phyloP scores from a whole-genome alignment of 306 rosid genomes.

The Sophora flavescens region DNA sequence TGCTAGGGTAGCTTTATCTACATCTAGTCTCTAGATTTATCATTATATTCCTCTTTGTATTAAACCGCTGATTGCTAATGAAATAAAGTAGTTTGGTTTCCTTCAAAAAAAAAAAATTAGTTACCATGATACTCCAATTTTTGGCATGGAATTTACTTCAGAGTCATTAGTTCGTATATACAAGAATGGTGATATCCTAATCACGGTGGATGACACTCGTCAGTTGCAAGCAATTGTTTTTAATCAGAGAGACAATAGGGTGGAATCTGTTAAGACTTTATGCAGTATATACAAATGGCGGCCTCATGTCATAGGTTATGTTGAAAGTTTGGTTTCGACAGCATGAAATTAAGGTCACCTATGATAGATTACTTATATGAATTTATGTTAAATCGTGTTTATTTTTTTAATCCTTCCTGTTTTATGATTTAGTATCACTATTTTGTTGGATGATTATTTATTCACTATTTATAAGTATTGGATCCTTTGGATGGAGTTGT shows the following conservation, averaged over 20 bases:
- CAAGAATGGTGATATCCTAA: not conserved
- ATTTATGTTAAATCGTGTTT: too few species aligned
- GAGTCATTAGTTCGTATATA: not conserved
- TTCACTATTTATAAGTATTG: too few species aligned
- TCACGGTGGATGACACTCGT: not conserved
- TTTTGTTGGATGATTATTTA: too few species aligned
- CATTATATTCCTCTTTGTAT: too few species aligned
- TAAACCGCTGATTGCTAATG: too few species aligned
- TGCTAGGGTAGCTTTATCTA: too few species aligned
- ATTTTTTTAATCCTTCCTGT: not conserved
- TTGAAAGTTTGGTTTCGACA: not conserved
- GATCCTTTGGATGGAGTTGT: too few species aligned
- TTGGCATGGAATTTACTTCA: not conserved
- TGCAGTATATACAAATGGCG: fast-evolving
- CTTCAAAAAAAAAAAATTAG: too few species aligned
- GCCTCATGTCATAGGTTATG: not conserved
- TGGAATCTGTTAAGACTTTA: not conserved
- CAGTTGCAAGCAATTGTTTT: not conserved
- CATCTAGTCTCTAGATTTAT: too few species aligned
- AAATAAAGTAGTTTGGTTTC: too few species aligned
- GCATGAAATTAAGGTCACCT: not conserved
- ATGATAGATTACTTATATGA: not conserved
- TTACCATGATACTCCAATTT: too few species aligned
- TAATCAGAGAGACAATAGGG: not conserved
- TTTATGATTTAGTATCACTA: too few species aligned